Evolutionary conservation across 306 rosid species (phyloP).

Genomic region (Prosopis cineraria): DNA sequence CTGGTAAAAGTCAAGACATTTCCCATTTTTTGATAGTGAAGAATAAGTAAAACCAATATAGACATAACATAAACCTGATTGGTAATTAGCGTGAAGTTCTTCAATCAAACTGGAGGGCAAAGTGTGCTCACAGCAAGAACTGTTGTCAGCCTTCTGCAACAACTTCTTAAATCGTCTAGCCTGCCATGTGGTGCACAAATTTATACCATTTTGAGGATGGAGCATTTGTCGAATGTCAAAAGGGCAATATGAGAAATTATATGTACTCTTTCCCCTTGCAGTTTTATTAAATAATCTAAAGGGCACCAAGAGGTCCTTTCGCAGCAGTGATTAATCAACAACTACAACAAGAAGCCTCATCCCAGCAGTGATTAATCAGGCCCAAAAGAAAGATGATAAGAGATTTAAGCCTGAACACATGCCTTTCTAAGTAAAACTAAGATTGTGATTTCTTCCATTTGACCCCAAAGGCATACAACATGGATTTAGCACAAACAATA

Average conservation of each 20-base stretch:
- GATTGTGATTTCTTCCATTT: neutral
- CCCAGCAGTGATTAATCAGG: slow-evolving; percentile 1
- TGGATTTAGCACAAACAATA: slow-evolving; percentile 16
- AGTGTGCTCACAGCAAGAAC: slow-evolving; percentile 52
- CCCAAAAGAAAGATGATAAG: neutral
- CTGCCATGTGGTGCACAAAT: slow-evolving; percentile 47
- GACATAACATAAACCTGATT: slow-evolving; percentile 59
- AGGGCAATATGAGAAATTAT: slow-evolving; percentile 3
- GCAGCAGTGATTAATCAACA: neutral
- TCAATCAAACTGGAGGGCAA: slow-evolving; percentile 65
- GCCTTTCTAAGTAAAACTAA: neutral
- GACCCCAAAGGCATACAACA: slow-evolving; percentile 6
- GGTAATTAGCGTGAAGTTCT: slow-evolving; percentile 54
- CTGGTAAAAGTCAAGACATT: neutral
- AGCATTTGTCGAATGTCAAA: neutral
- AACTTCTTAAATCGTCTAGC: slow-evolving; percentile 75
- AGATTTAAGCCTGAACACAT: neutral
- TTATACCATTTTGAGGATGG: slow-evolving; percentile 17
- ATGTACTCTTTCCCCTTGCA: neutral
- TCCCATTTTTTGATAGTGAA: slow-evolving; percentile 10
- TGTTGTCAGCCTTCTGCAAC: slow-evolving; percentile 76
- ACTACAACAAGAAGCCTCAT: too few relatives aligned
- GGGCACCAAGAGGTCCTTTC: neutral
- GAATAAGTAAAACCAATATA: slow-evolving; percentile 20
- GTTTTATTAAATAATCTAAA: slow-evolving; percentile 1